Base-by-base conservation (phyloP, 345 rosid genomes). In the Hibiscus tridactylites region DNA sequence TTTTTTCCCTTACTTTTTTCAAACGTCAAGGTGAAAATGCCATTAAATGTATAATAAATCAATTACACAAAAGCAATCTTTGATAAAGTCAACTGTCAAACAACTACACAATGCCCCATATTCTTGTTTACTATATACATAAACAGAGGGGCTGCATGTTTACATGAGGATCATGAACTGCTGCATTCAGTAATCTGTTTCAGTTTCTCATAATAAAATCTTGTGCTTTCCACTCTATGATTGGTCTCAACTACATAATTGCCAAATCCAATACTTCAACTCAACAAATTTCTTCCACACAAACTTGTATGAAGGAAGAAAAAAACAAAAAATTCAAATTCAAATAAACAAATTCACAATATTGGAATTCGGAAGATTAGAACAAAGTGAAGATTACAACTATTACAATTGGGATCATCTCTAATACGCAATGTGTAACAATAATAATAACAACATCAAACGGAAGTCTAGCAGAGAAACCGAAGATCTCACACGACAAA, bases 401-500 rank as follows among this genome's bases (percentile, higher is more conserved):
- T 44, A 44, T 44, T 44, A 10, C 47, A 44, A 44, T 44, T 44
- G 47, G 47, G 47, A 44, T 44, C 47, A 9, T 44, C 47, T 44
- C 47, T 44, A 10, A 44, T 42, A 42, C 39, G 5, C 64, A 60
- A 9, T 19, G 26, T 39, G 37, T 37, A 17, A 17, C 26, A 31
- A 13, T 13, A 31, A 31, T 9, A 29, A 35, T 44, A 63, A 17
- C 1, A 39, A 39, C 33, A 24, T 0, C 9, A 65, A 65, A 65
- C 6, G 0, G 12, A 44, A 65, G 3, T 54, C 71, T 54, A 68
- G 54, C 59, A 19, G 12, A 54, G 7, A 47, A 57, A 35, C 12
- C 31, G 0, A 12, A 75, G 80, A 76, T 61, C 93, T 85, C 80
- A 95, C 99, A 88, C 0, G 99, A 86, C 73, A 95, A 83, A 85